Conservation (phyloP, 2,329 filamentous ascomycete species). For the Trichoderma lentiforme region DNA sequence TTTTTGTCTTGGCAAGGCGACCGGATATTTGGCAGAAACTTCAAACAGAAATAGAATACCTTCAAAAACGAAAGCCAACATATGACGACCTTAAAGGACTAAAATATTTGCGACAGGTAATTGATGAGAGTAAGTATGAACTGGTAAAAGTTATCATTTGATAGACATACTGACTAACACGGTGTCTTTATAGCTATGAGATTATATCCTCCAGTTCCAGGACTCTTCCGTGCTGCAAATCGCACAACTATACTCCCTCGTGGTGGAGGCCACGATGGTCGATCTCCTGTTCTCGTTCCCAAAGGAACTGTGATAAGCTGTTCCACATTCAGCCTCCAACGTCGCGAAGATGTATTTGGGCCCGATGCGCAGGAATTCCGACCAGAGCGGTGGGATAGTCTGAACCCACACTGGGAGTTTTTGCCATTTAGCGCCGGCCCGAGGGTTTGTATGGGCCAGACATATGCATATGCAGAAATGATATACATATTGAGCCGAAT, state of each 20-base stretch:
- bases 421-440: neutral
- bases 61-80: neutral
- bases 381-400: neutral
- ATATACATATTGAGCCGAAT: neutral
- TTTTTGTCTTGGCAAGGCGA: neutral
- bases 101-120: neutral
- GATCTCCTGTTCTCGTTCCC: neutral
- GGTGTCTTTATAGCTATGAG: neutral
- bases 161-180: neutral
- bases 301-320: neutral
- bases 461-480: neutral
- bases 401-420: neutral
- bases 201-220: neutral
- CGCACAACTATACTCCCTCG: neutral
- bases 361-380: neutral
- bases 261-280: neutral
- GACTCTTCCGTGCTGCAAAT: neutral
- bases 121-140: neutral
- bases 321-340: neutral
- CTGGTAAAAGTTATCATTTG: neutral
- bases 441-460: neutral
- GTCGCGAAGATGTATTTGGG: neutral
- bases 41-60: neutral
- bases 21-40: conserved; percentile 1
- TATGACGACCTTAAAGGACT: neutral